These are phyloP conservation scores for Citrullus amarus DNA, from an alignment of 306 rosid genomes.

Conservation along the genomic window DNA sequence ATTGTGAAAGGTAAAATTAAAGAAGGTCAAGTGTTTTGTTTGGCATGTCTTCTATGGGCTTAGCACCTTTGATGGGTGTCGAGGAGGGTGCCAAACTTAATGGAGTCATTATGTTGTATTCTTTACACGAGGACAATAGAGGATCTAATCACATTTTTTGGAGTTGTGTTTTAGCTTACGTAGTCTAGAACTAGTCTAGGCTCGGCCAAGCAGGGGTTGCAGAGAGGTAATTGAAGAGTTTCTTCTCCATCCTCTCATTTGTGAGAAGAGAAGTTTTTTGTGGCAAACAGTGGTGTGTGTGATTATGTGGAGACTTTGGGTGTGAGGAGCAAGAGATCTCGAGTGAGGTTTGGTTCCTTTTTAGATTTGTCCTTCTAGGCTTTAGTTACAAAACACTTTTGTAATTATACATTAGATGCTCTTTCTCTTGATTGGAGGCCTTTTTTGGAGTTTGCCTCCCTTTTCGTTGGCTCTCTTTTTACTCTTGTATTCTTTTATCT, in stretches of 20 bases:
- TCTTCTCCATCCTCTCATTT: neutral
- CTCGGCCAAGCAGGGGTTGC: neutral
- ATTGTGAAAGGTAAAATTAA: neutral
- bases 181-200: neutral
- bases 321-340: neutral
- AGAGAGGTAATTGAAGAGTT: neutral
- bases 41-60: no score
- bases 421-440: neutral
- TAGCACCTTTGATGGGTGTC: neutral
- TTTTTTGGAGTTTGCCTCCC: neutral
- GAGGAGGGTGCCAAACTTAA: neutral
- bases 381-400: neutral
- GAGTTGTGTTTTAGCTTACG: neutral
- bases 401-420: neutral
- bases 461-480: neutral
- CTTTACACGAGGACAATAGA: neutral
- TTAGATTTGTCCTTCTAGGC: neutral
- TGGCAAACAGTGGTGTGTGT: neutral
- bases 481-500: neutral
- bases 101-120: neutral
- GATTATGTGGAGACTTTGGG: neutral
- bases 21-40: neutral
- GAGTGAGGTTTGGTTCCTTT: neutral
- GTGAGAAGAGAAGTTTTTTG: neutral
- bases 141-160: neutral